phyloP scores from a whole-genome alignment of 2,329 filamentous ascomycete species.

The Xylaria sp. region DNA sequence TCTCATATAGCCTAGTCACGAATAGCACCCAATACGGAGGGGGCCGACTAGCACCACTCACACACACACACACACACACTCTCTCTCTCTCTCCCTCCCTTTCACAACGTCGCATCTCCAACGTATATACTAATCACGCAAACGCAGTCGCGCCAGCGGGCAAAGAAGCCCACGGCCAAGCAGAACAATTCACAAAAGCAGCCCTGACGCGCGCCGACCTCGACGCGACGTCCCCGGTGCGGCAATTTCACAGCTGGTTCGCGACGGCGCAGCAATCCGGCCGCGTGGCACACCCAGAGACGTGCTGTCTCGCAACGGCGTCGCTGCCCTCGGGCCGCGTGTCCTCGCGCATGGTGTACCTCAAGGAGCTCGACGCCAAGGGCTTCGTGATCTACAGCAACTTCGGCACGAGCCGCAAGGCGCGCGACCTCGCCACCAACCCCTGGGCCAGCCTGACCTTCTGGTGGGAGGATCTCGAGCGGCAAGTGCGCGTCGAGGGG shows the following conservation, averaged over 20 bases:
- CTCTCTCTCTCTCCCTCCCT: neutral
- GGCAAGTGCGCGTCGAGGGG: slow-evolving; percentile 92
- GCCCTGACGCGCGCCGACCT: slow-evolving; percentile 68
- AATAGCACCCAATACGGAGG: neutral
- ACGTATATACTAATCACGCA: slow-evolving; percentile 6
- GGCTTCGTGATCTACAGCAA: slow-evolving; percentile 96
- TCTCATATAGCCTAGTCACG: neutral
- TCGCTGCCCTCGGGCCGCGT: slow-evolving; percentile 82
- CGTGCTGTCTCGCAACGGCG: slow-evolving; percentile 86
- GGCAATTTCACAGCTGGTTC: slow-evolving; percentile 93
- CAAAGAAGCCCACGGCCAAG: slow-evolving; percentile 63
- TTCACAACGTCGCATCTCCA: neutral
- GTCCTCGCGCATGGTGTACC: slow-evolving; percentile 84
- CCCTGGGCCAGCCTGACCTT: slow-evolving; percentile 84
- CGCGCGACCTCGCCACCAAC: slow-evolving; percentile 73
- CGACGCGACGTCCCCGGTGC: slow-evolving; percentile 66
- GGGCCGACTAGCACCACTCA: neutral
- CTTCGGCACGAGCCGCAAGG: slow-evolving; percentile 77
- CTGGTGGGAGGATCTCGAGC: slow-evolving; percentile 84
- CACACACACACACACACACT: neutral
- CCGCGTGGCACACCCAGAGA: slow-evolving; percentile 77
- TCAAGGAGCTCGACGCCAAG: slow-evolving; percentile 85
- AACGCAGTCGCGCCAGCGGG: slow-evolving; percentile 67
- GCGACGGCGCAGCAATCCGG: slow-evolving; percentile 63
- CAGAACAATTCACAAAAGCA: slow-evolving; percentile 74